Conservation (phyloP, 2,329 filamentous ascomycete species). For the Monilinia laxa region DNA sequence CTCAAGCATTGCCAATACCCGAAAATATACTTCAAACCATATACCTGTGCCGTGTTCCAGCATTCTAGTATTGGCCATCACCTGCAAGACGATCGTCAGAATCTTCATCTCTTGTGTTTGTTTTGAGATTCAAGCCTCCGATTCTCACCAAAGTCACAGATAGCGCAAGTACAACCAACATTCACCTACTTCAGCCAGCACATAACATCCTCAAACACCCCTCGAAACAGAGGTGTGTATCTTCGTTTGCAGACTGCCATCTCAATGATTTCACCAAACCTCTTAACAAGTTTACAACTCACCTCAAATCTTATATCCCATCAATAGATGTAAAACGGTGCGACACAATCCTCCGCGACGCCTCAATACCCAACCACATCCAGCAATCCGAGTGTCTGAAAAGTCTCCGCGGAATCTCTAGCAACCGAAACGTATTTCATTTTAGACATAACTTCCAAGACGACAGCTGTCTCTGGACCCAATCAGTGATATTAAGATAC, state of each 20-base stretch:
- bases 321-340: background rate
- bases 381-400: background rate
- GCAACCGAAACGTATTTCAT: background rate
- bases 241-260: background rate
- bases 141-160: too few relatives aligned
- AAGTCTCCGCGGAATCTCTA: background rate
- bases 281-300: background rate
- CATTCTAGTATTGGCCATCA: background rate
- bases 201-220: background rate
- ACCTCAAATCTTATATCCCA: background rate
- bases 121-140: background rate
- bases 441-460: background rate
- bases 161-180: background rate
- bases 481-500: background rate
- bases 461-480: background rate
- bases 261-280: background rate
- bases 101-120: background rate
- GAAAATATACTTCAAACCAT: background rate
- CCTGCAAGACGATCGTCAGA: background rate
- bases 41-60: background rate
- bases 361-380: background rate
- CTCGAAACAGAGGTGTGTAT: background rate
- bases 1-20: background rate
- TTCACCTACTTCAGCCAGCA: background rate
- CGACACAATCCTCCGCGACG: background rate